Evolutionary conservation across 1,139 yeast species (phyloP), one percentile per base, ranked within the genome.

Genomic region (Protomyces lactucae-debilis): DNA sequence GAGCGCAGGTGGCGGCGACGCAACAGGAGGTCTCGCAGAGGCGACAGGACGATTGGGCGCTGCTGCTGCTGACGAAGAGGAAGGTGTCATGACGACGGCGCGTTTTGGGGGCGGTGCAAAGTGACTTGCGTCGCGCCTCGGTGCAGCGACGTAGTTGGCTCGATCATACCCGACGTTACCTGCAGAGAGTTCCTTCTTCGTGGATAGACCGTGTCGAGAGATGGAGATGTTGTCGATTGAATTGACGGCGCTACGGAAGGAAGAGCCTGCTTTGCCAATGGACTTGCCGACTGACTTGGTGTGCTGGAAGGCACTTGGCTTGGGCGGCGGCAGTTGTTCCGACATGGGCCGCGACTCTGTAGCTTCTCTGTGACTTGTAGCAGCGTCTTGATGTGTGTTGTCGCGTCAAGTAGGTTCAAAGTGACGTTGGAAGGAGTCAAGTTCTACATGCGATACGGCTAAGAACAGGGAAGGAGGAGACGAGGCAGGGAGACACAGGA

Each of bases 21-120:
- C n/a, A 8, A 18, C 54, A 14, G 32, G 16, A 28, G 32, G 6
- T 28, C 32, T 28, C 21, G n/a, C 37, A 12, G 39, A 35, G 3
- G 4, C 21, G 1, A 46, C 36, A 18, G 59, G 45, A 12, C 35
- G 21, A 4, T 45, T 21, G 1, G 61, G 55, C 21, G 61, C 55
- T 21, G 23, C 59, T 12, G 52, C 39, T 2, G 37, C n/a, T 12
- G 51, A 39, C 2, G 32, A 21, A 35, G 60, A 40, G 14, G 46
- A 21, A 32, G 57, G 56, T 12, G 37, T 57, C 35, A 52, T 52
- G 10, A 51, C 63, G 4, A 57, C 57, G 12, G 46, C 40, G 28
- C 63, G 56, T 32, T 28, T 52, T 39, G 63, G 63, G 3, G 63
- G 63, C 16, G 63, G 63, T 40, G 63, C 57, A 40, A 59, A 52